Percentiles rank a stretch among this genome's conserved stretches.
These are phyloP conservation scores for Athelia sp. DNA, from an alignment of 1,284 basidiomycete genomes.

Conservation along the genomic window DNA sequence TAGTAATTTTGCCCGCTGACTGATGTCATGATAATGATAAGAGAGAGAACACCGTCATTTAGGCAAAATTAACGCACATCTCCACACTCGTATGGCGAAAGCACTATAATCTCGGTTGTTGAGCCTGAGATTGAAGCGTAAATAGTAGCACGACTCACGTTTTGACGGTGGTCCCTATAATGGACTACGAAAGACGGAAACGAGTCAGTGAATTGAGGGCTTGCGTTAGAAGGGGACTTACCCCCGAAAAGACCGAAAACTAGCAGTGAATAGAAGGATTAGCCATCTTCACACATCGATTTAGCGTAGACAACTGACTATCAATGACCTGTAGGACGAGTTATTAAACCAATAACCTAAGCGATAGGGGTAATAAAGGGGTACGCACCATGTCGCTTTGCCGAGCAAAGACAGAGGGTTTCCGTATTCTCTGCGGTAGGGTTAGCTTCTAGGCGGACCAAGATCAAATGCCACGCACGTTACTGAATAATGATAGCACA, in stretches of 20 bases:
- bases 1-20: constrained; percentile 9
- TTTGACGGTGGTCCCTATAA: constrained; percentile 9
- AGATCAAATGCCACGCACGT: constrained; percentile 3
- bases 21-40: too few relatives aligned
- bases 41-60: background rate
- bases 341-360: background rate
- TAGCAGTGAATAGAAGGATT: background rate
- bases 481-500: constrained; percentile 11
- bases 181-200: background rate
- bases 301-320: background rate
- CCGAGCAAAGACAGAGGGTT: background rate
- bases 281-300: background rate
- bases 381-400: background rate
- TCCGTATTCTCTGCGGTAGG: background rate
- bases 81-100: constrained; percentile 12
- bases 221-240: background rate
- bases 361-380: background rate
- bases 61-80: constrained; percentile 5
- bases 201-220: background rate
- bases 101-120: constrained; percentile 1
- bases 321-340: background rate
- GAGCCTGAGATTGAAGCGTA: background rate
- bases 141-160: constrained; percentile 1
- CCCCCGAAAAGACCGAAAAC: background rate
- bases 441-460: background rate